A percentile compares a stretch with the other conserved stretches of the same genome.
Conservation (phyloP, 805 yeast genomes). For the Yarrowia keelungensis region DNA sequence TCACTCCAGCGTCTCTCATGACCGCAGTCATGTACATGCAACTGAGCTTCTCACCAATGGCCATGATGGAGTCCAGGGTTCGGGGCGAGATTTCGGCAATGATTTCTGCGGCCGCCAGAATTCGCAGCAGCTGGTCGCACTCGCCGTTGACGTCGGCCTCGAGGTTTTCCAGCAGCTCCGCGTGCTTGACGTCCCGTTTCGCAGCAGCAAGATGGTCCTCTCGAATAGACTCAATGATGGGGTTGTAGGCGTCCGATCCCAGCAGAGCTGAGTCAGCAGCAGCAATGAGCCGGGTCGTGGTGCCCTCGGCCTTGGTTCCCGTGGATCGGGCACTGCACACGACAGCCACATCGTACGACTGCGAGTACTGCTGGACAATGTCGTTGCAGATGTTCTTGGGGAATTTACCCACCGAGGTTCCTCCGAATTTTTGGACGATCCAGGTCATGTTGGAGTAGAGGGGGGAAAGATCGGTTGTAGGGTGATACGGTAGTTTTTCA, state of each 20-base stretch:
- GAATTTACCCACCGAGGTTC: slow-evolving; percentile 96
- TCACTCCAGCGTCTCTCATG: slow-evolving; percentile 80
- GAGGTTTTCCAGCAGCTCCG: slow-evolving; percentile 60
- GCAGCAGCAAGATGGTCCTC: slow-evolving; percentile 85
- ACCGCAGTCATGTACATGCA: slow-evolving; percentile 88
- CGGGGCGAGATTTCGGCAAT: slow-evolving; percentile 91
- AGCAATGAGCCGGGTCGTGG: slow-evolving; percentile 81
- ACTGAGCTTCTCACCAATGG: slow-evolving; percentile 91
- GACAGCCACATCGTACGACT: slow-evolving; percentile 74
- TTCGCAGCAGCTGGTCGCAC: slow-evolving; percentile 68
- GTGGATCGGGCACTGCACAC: slow-evolving; percentile 97
- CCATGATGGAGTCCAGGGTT: slow-evolving; percentile 87
- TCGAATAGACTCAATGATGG: slow-evolving; percentile 69
- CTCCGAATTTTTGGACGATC: slow-evolving; percentile 95
- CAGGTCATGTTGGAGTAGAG: slow-evolving; percentile 50
- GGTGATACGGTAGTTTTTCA: too few relatives aligned
- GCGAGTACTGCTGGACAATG: slow-evolving; percentile 68
- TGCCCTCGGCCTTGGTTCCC: slow-evolving; percentile 90
- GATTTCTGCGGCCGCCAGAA: slow-evolving; percentile 85
- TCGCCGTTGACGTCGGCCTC: slow-evolving; percentile 67
- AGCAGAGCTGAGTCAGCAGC: slow-evolving; percentile 71
- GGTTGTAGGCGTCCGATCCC: slow-evolving; percentile 52
- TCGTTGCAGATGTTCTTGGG: slow-evolving; percentile 84
- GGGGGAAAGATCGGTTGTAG: not conserved
- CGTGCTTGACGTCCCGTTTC: slow-evolving; percentile 55